phyloP scores from a whole-genome alignment of 2,329 filamentous ascomycete genomes.

The Colletotrichum higginsianum region DNA sequence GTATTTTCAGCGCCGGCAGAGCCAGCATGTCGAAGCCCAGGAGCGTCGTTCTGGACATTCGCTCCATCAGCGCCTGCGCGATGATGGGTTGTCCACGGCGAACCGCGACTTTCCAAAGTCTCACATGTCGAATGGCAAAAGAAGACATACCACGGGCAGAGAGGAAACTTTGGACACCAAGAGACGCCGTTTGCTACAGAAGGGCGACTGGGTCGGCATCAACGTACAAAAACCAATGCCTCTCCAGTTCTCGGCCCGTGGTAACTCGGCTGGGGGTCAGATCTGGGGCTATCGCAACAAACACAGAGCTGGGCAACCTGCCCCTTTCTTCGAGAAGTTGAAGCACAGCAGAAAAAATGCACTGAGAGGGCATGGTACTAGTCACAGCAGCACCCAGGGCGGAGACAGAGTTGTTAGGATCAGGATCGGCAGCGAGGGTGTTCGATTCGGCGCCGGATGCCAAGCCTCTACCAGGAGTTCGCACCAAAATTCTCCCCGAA shows the following conservation, averaged over 20 bases:
- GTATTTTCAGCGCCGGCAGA: slow-evolving; percentile 41
- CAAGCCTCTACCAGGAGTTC: slow-evolving; percentile 4
- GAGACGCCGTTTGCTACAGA: slow-evolving; percentile 40
- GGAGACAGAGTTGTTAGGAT: slow-evolving; percentile 26
- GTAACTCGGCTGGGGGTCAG: background rate
- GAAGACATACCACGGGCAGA: background rate
- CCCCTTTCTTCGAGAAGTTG: background rate
- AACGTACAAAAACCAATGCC: slow-evolving; percentile 50
- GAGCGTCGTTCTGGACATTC: too few species aligned
- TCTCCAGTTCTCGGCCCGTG: slow-evolving; percentile 20
- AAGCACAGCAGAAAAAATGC: background rate
- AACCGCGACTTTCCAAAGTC: background rate
- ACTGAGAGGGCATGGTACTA: background rate
- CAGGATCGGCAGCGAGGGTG: slow-evolving; percentile 39
- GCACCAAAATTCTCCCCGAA: background rate
- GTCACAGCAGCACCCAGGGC: background rate
- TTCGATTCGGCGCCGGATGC: slow-evolving; percentile 12
- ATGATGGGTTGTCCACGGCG: background rate
- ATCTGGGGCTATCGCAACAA: slow-evolving; percentile 39
- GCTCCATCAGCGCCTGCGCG: background rate
- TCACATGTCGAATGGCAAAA: background rate
- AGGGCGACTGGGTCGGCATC: slow-evolving; percentile 50
- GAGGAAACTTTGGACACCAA: slow-evolving; percentile 34
- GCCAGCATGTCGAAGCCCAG: slow-evolving; percentile 34
- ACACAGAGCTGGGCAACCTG: background rate